These are phyloP conservation scores for Grifola frondosa DNA, from an alignment of 1,284 basidiomycete genomes.

Conservation along the genomic window DNA sequence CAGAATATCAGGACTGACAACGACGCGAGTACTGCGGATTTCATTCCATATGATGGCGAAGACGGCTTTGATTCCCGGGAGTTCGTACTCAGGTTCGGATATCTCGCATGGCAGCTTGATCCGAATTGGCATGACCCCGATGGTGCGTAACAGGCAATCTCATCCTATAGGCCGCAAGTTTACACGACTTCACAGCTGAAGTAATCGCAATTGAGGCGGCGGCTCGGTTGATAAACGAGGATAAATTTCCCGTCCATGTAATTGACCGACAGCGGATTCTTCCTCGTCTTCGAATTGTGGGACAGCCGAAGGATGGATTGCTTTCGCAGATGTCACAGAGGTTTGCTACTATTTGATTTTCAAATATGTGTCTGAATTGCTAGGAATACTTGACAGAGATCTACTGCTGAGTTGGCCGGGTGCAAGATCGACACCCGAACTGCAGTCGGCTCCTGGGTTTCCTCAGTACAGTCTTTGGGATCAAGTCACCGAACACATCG, in stretches of 20 bases:
- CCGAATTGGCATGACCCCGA: slow-evolving; percentile 43
- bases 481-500: slow-evolving; percentile 9
- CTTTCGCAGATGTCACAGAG: slow-evolving; percentile 35
- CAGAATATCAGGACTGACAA: slow-evolving; percentile 18
- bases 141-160: slow-evolving; percentile 29
- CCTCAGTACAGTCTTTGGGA: neutral
- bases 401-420: neutral
- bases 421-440: neutral
- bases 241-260: neutral
- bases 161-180: neutral
- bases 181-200: slow-evolving; percentile 30
- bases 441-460: neutral
- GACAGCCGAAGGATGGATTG: slow-evolving; percentile 27
- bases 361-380: slow-evolving; percentile 3
- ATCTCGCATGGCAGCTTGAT: slow-evolving; percentile 37
- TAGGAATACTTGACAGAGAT: neutral
- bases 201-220: slow-evolving; percentile 35
- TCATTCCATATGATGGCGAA: slow-evolving; percentile 39
- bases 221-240: neutral
- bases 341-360: slow-evolving; percentile 15
- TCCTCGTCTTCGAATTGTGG: neutral
- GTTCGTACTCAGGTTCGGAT: slow-evolving; percentile 12
- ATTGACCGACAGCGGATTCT: slow-evolving; percentile 4
- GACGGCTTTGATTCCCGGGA: slow-evolving; percentile 25
- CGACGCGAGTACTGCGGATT: slow-evolving; percentile 16